Evolutionary conservation across 2,329 filamentous ascomycete species (phyloP), one percentile per base, ranked within the genome.

Genomic region (Karstenula rhodostoma): DNA sequence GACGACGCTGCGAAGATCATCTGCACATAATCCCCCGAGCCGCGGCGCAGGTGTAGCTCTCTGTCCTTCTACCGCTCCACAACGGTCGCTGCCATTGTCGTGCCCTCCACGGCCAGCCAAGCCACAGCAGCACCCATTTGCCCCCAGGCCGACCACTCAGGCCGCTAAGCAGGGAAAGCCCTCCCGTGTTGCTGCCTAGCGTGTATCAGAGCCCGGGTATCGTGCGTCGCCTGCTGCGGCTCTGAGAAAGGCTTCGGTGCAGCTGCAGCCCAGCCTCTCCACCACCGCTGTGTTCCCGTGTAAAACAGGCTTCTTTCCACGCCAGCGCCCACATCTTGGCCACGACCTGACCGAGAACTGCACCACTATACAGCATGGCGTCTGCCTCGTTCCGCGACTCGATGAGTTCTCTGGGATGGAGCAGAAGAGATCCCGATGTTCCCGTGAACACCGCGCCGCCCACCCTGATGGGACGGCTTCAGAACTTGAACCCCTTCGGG

Each of bases 331-430:
- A 63, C 66, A 55, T 47, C 54, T 43, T 15, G 8, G 43, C 46
- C 62, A 51, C 51, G 37, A 40, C 33, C 55, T 37, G 37, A 40
- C 42, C 33, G 37, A 15, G 19, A 27, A 35, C 29, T 53, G 54
- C 47, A 62, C 19, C 55, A 57, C 27, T 44, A 52, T 25, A 55
- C 58, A 59, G 53, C 64, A 97, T 97, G 94, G 91, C 94, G 63
- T 94, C 93, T 67, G 84, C 89, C 68, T 92, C 92, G 49, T 98
- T 99, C 79, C 89, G 94, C 77, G 93, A 97, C 80, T 96, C 92
- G 23, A 93, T 98, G 85, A 96, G 92, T 84, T 95, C 93, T 61
- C 81, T 98, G 73, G 95, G 95, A 63, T 98, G 95, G 95, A 92
- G 92, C 73, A 90, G 94, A 70, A 88, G 94, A 73, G 90, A 93